Evolutionary conservation across 148 eudicot species (phyloP).

Genomic region (Cornus kousa): DNA sequence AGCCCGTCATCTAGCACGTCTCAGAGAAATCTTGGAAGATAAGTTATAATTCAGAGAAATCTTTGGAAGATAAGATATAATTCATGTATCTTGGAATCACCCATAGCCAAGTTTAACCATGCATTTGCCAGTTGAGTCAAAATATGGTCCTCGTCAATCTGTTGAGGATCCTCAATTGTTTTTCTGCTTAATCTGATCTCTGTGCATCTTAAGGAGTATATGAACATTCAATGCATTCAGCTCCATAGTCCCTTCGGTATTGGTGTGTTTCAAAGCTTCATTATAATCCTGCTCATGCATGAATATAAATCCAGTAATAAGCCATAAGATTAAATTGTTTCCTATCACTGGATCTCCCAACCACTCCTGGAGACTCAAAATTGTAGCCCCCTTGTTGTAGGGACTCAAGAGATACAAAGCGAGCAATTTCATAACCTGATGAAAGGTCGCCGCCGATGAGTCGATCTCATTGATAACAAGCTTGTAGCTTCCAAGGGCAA

Average conservation of each 20-base stretch:
- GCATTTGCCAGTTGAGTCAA: conserved; percentile 93
- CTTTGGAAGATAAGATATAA: not conserved
- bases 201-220: conserved; percentile 85
- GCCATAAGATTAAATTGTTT: conserved; percentile 64
- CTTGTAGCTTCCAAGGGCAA: no score
- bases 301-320: conserved; percentile 77
- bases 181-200: conserved; percentile 97
- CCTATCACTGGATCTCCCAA: conserved; percentile 80
- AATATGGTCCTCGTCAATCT: conserved; percentile 92
- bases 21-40: no score
- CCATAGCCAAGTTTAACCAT: conserved; percentile 88
- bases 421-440: conserved; percentile 85
- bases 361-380: conserved; percentile 77
- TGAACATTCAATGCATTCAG: conserved; percentile 91
- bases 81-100: conserved; percentile 20
- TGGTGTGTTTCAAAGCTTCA: conserved; percentile 31
- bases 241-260: conserved; percentile 87
- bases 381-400: conserved; percentile 57
- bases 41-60: no score
- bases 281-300: not conserved
- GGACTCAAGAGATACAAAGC: conserved; percentile 70
- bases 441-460: conserved; percentile 60
- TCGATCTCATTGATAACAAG: no score
- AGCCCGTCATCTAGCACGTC: no score
- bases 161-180: conserved; percentile 89